Base-by-base conservation (phyloP, 768 basidiomycete species). In the Collybiopsis luxurians region DNA sequence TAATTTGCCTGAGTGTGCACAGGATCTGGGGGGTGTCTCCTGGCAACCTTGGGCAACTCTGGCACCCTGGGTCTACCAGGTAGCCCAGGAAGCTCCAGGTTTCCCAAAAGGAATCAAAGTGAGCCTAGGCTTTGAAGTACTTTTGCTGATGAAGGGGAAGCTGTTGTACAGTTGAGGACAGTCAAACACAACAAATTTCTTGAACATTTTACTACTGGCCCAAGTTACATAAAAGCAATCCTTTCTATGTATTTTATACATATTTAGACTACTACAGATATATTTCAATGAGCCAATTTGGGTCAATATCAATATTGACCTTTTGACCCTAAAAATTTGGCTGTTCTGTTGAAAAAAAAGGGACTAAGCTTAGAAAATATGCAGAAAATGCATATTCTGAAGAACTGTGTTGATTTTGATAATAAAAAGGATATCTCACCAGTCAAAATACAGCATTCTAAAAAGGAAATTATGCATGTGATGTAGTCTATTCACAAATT, bases 121-220 rank as follows among this genome's bases (percentile, higher is more conserved):
- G n/a, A n/a, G n/a, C n/a, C n/a, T n/a, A n/a, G n/a, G n/a, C n/a
- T n/a, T n/a, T n/a, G n/a, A n/a, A n/a, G n/a, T n/a, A n/a, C n/a
- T n/a, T n/a, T n/a, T n/a, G n/a, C n/a, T n/a, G n/a, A n/a, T n/a
- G n/a, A n/a, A n/a, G n/a, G n/a, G n/a, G n/a, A n/a, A n/a, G n/a
- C n/a, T n/a, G n/a, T n/a, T n/a, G n/a, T 61, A 61, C 58, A 61
- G 60, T 64, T 45, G 59, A 26, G 63, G 62, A 63, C 62, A 64
- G 36, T 27, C 62, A 61, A 63, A 59, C 31, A 21, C 63, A 31
- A 43, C 60, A 53, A 63, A 39, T 55, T 46, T n/a, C n/a, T n/a
- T n/a, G n/a, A n/a, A n/a, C n/a, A n/a, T n/a, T n/a, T n/a, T n/a
- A n/a, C n/a, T n/a, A n/a, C n/a, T n/a, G n/a, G n/a, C n/a, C n/a